Evolutionary conservation across 163 green algal genomes (phyloP), one percentile per base, ranked within the genome.

Genomic region (Picocystis sp.): DNA sequence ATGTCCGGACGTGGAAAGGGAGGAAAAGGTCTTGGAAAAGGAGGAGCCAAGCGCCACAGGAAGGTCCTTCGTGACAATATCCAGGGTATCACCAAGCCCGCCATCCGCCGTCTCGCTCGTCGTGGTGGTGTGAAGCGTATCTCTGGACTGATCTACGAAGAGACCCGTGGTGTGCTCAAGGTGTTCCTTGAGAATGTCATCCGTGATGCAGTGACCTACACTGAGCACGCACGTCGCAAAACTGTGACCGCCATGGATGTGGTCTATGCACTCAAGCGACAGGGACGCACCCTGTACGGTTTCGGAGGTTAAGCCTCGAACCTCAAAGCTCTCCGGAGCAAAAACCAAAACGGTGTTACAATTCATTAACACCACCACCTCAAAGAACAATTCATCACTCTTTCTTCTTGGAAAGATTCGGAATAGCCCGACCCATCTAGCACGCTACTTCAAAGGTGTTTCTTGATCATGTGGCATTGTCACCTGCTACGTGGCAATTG

Each of bases 11-110:
- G 81, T 50, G 84, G 82, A 70, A 93, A 92, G 61, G 79, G 76
- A 53, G 83, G 83, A 64, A 93, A 93, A 73, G 83, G 83, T 58
- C 82, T 93, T 11, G 83, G 83, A 56, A 94, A 93, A 77, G 83
- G 83, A 55, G 83, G 83, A 55, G 83, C 83, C 66, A 93, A 93
- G 77, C 76, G 83, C 58, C 83, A 93, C 69, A 66, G 83, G 55
- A 93, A 93, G 76, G 83, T 93, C n/a, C 64, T 93, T 47, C 81
- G 83, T 63, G 82, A 93, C 62, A 93, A 93, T 76, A 93, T 93
- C 67, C 82, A 92, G 76, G 82, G 82, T 61, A 91, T 93, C 78
- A 93, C 82, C 65, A 93, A 93, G 79, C 81, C 81, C 46, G 81
- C 81, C 41, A 91, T 91, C 65, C 71, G 81, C 48, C 70, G 81